A percentile compares a stretch with the other conserved stretches of the same genome.
Conservation (phyloP, 257 asterid species). For the Solanum rostratum region DNA sequence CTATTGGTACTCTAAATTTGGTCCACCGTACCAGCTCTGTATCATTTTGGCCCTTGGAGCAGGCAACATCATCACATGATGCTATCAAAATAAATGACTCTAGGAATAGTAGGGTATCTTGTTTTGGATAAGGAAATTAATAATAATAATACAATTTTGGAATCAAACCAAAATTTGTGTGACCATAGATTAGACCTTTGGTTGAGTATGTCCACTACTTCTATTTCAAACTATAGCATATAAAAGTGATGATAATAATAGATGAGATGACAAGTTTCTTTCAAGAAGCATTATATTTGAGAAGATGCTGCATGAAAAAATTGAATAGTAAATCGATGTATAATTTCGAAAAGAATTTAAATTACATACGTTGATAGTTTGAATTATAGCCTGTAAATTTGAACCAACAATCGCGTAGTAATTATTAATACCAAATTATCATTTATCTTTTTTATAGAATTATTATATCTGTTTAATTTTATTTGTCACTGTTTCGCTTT, state of each 20-base stretch:
- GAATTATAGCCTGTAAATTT: neutral
- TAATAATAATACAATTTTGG: neutral
- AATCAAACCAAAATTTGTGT: neutral
- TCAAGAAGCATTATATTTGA: neutral
- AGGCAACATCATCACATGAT: slow-evolving; percentile 7
- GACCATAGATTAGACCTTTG: neutral
- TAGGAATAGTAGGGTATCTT: neutral
- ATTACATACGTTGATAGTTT: neutral
- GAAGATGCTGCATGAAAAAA: neutral
- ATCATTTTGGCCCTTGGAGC: neutral
- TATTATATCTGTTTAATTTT: too few relatives aligned
- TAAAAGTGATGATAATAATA: neutral
- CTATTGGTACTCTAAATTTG: neutral
- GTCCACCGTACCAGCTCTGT: neutral
- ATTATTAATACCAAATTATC: too few relatives aligned
- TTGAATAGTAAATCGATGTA: neutral
- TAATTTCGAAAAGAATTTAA: neutral
- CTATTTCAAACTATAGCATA: neutral
- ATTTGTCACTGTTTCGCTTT: too few relatives aligned
- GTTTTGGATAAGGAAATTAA: neutral
- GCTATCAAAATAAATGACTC: neutral
- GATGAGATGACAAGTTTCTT: neutral
- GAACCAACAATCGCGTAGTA: too few relatives aligned
- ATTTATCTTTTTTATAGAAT: too few relatives aligned
- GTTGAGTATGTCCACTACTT: neutral